Percentiles rank a stretch among this genome's conserved stretches.
phyloP scores from a whole-genome alignment of 768 basidiomycete species.

The Agrocybe chaxingu region DNA sequence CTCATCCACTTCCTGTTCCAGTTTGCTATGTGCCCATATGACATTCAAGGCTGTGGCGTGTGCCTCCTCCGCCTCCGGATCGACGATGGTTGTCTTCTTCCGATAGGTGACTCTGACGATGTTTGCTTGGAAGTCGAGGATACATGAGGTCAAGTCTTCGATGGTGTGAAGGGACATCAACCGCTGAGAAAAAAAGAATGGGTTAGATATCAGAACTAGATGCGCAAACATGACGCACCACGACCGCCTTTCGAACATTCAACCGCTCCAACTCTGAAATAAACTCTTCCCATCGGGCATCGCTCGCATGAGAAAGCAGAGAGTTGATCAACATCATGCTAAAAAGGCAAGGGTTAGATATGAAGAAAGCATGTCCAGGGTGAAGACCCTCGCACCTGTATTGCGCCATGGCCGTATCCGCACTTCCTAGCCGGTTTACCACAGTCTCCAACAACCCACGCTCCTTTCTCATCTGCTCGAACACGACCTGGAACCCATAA shows the following conservation, averaged over 20 bases:
- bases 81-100: slow-evolving; percentile 77
- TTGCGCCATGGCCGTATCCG: slow-evolving; percentile 82
- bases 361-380: background rate
- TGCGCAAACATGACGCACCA: slow-evolving; percentile 47
- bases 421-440: slow-evolving; percentile 73
- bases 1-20: slow-evolving; percentile 50
- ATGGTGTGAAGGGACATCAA: slow-evolving; percentile 81
- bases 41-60: slow-evolving; percentile 57
- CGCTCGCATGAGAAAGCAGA: slow-evolving; percentile 74
- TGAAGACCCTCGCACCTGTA: slow-evolving; percentile 53
- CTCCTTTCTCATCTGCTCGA: slow-evolving; percentile 77
- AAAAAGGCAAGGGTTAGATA: slow-evolving; percentile 13
- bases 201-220: background rate
- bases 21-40: slow-evolving; percentile 65
- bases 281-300: slow-evolving; percentile 77
- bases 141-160: slow-evolving; percentile 79
- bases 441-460: slow-evolving; percentile 73
- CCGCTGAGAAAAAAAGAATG: slow-evolving; percentile 40
- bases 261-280: slow-evolving; percentile 69
- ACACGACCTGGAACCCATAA: slow-evolving; percentile 83
- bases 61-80: slow-evolving; percentile 57
- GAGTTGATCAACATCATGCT: slow-evolving; percentile 93
- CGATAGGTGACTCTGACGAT: slow-evolving; percentile 75
- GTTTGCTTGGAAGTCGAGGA: slow-evolving; percentile 87
- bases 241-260: slow-evolving; percentile 78